Conservation (phyloP, 768 basidiomycete species). For the Lactifluus subvellereus region DNA sequence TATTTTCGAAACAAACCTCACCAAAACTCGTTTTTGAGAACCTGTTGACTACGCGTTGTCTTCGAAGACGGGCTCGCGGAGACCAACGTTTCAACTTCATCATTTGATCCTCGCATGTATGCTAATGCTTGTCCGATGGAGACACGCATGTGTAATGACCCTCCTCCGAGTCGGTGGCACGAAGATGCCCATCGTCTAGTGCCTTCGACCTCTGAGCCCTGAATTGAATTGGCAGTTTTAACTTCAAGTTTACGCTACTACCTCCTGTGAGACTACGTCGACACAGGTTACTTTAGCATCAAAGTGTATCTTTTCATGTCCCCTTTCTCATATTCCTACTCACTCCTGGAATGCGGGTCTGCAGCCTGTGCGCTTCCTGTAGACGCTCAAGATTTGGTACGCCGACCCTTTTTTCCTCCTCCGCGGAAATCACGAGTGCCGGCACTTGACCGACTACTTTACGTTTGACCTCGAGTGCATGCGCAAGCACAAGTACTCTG, state of each 20-base stretch:
- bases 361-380: slow-evolving; percentile 96
- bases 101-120: too few species aligned
- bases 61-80: too few species aligned
- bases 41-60: too few species aligned
- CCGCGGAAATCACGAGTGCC: slow-evolving; percentile 98
- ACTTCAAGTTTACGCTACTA: slow-evolving; percentile 42
- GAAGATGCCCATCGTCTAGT: too few species aligned
- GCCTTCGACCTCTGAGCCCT: too few species aligned
- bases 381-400: slow-evolving; percentile 99
- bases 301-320: slow-evolving; percentile 39
- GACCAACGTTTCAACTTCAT: too few species aligned
- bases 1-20: too few species aligned
- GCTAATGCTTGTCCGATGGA: too few species aligned
- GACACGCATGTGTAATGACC: too few species aligned
- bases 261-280: slow-evolving; percentile 72
- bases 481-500: slow-evolving; percentile 94
- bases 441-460: slow-evolving; percentile 97
- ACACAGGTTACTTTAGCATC: slow-evolving; percentile 71
- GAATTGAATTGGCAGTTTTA: too few species aligned
- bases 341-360: slow-evolving; percentile 10
- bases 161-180: too few species aligned
- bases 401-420: slow-evolving; percentile 93
- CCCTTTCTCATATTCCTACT: neutral
- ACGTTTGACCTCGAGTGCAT: slow-evolving; percentile 95
- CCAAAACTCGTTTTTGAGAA: too few species aligned